Conservation (phyloP, 768 basidiomycete species). For the Hypholoma sublateritium region DNA sequence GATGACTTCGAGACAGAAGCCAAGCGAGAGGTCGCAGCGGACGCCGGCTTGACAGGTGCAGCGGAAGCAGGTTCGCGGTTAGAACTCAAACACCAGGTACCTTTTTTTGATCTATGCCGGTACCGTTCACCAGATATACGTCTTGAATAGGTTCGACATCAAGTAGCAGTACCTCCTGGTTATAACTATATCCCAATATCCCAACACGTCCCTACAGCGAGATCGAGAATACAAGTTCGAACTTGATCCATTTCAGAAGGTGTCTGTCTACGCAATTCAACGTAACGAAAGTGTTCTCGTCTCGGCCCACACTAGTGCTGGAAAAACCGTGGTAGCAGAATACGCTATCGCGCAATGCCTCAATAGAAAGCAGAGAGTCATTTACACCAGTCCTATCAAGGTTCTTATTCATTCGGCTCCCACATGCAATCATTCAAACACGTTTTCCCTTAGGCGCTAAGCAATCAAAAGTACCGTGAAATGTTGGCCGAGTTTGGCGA, state of each 20-base stretch:
- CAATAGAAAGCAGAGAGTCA: conserved; percentile 91
- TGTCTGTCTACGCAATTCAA: conserved; percentile 93
- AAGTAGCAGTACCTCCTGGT: conserved; percentile 93
- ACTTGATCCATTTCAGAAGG: conserved; percentile 95
- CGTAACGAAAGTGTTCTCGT: conserved; percentile 97
- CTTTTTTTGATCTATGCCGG: too few species aligned
- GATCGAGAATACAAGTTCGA: conserved; percentile 94
- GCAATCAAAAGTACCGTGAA: conserved; percentile 99
- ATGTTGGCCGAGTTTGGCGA: conserved; percentile 97
- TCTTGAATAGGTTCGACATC: conserved; percentile 76
- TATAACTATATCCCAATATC: conserved; percentile 91
- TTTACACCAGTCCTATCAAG: conserved; percentile 99
- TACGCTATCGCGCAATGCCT: conserved; percentile 98
- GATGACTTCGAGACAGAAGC: conserved; percentile 96
- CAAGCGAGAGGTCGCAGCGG: conserved; percentile 87
- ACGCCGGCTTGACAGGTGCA: conserved; percentile 78
- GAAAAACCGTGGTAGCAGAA: conserved; percentile 99
- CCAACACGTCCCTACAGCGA: conserved; percentile 85
- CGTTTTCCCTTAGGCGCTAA: conserved; percentile 71
- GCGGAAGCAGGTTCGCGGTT: conserved; percentile 63
- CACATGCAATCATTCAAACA: conserved; percentile 20
- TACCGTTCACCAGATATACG: background rate
- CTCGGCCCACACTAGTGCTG: conserved; percentile 97
- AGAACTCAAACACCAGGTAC: conserved; percentile 80
- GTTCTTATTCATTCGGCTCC: conserved; percentile 46